phyloP scores from a whole-genome alignment of 345 rosid species.

The Boechera retrofracta region DNA sequence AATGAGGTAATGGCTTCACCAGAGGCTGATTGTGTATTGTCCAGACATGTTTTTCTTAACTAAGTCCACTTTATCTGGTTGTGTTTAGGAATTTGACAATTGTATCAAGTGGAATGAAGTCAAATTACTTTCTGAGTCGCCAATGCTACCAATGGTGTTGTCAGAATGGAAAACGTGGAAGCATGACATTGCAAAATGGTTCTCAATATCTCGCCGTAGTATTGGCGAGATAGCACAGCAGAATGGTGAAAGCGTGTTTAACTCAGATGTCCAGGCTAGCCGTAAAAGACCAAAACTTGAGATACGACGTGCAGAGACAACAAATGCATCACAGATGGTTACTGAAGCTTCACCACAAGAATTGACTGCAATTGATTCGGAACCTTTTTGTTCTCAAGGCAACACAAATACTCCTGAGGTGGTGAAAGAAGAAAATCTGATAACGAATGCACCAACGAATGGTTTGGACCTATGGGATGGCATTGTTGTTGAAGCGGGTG shows the following conservation, averaged over 20 bases:
- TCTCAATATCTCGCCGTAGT: slow-evolving; percentile 61
- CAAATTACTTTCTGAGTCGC: slow-evolving; percentile 67
- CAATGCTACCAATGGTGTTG: slow-evolving; percentile 66
- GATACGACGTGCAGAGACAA: slow-evolving; percentile 84
- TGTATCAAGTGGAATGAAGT: slow-evolving; percentile 84
- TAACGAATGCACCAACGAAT: slow-evolving; percentile 50
- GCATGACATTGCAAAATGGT: slow-evolving; percentile 86
- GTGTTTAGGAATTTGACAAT: slow-evolving; percentile 76
- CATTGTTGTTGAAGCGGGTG: slow-evolving; percentile 67
- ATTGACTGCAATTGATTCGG: slow-evolving; percentile 58
- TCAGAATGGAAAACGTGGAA: slow-evolving; percentile 99
- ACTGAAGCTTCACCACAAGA: slow-evolving; percentile 51
- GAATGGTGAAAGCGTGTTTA: slow-evolving; percentile 51
- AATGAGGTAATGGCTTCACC: slow-evolving; percentile 66
- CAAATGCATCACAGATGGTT: slow-evolving; percentile 64
- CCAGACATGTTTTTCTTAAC: neutral
- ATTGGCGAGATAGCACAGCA: slow-evolving; percentile 54
- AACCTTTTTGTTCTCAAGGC: slow-evolving; percentile 59
- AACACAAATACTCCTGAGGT: slow-evolving; percentile 43
- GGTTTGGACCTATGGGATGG: slow-evolving; percentile 73
- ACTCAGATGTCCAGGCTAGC: slow-evolving; percentile 57
- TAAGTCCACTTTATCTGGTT: slow-evolving; percentile 7
- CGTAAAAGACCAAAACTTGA: slow-evolving; percentile 93
- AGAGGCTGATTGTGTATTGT: neutral
- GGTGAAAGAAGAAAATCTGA: slow-evolving; percentile 48